phyloP scores from a whole-genome alignment of 768 basidiomycete species.

The Boletus vermiculosoides region DNA sequence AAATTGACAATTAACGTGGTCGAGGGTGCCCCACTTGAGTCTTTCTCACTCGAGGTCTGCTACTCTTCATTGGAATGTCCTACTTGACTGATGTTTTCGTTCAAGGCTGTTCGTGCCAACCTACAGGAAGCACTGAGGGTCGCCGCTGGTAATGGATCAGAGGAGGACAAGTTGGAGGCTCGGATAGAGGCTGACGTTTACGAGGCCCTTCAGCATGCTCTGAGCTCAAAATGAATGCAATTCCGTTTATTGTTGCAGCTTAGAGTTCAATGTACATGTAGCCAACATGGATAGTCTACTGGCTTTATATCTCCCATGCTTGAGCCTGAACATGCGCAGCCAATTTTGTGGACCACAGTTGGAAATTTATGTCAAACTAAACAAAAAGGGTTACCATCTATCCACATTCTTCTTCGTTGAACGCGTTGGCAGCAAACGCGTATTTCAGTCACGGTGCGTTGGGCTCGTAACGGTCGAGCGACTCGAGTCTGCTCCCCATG shows the following conservation, averaged over 20 bases:
- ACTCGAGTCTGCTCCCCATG: conserved; percentile 5
- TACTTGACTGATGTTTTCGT: conserved; percentile 7
- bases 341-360: not conserved
- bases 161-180: conserved; percentile 92
- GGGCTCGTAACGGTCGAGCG: not conserved
- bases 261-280: conserved; percentile 14
- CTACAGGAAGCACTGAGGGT: conserved; percentile 87
- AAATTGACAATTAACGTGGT: conserved; percentile 94
- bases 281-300: not conserved
- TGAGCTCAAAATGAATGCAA: conserved; percentile 47
- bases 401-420: not conserved
- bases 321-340: not conserved
- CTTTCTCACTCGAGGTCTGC: conserved; percentile 86
- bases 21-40: conserved; percentile 90
- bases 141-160: conserved; percentile 77
- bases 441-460: not conserved
- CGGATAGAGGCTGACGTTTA: conserved; percentile 95
- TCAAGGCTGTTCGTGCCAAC: conserved; percentile 84
- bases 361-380: not conserved
- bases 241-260: conserved; percentile 1
- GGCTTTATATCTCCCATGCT: not conserved
- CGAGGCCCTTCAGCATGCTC: conserved; percentile 88
- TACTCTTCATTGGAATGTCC: not conserved
- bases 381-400: no score
- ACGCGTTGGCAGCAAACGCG: not conserved